Percentiles rank a stretch among this genome's conserved stretches.
These are phyloP conservation scores for Climacium dendroides DNA, from an alignment of 225 moss, liverwort and hornwort species.

Conservation along the genomic window DNA sequence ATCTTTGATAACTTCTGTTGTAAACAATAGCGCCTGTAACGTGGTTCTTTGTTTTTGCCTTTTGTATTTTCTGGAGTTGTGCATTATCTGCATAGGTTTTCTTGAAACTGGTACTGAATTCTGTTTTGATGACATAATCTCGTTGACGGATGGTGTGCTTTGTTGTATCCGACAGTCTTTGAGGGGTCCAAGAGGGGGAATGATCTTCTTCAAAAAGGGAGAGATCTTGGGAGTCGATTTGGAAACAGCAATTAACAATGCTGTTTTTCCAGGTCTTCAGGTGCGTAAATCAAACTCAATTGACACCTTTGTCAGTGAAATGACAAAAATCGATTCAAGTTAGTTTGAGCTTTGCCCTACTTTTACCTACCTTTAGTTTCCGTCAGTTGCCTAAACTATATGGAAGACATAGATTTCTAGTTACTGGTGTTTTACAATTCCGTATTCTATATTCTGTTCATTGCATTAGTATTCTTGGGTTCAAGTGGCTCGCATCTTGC, in stretches of 20 bases:
- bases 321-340: not conserved
- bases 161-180: constrained; percentile 29
- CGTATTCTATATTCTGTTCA: not conserved
- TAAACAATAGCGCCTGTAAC: not conserved
- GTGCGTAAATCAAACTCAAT: constrained; percentile 9
- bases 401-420: not conserved
- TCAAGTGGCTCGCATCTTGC: not conserved
- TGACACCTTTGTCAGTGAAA: not conserved
- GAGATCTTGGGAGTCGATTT: constrained; percentile 55
- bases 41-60: not conserved
- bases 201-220: constrained; percentile 76
- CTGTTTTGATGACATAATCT: not conserved
- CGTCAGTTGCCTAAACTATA: not conserved
- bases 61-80: not conserved
- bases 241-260: constrained; percentile 69
- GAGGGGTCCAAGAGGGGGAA: constrained; percentile 86
- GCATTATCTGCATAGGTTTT: not conserved
- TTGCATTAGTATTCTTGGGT: not conserved
- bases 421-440: not conserved
- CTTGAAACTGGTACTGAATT: not conserved
- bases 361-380: not conserved
- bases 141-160: not conserved
- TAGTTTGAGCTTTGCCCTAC: not conserved
- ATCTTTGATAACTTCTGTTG: not conserved
- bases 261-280: constrained; percentile 84